Conservation (phyloP, 768 basidiomycete species). For the Pisolithus microcarpus region DNA sequence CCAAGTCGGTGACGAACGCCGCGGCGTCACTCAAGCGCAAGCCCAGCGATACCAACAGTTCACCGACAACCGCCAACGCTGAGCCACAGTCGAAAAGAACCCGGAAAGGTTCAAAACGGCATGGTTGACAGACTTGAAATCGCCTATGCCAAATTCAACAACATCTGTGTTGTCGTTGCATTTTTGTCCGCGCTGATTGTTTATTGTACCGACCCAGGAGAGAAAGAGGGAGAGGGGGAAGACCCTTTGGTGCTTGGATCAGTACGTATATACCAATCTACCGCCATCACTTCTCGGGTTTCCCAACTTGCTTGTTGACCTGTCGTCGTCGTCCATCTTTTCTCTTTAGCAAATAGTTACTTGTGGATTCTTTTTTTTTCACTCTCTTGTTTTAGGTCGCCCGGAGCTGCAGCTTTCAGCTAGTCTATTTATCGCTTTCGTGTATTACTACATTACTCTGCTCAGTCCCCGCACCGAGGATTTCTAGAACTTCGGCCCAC, state of each 20-base stretch:
- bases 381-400: slow-evolving; percentile 14
- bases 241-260: too few relatives aligned
- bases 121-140: slow-evolving; percentile 31
- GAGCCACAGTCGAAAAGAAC: slow-evolving; percentile 46
- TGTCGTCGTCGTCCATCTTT: neutral
- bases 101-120: slow-evolving; percentile 47
- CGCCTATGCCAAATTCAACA: slow-evolving; percentile 2
- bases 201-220: neutral
- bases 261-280: too few relatives aligned
- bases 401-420: slow-evolving; percentile 10
- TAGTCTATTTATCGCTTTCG: slow-evolving; percentile 31
- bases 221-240: neutral
- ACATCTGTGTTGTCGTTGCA: slow-evolving; percentile 14
- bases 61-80: slow-evolving; percentile 44
- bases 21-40: slow-evolving; percentile 54
- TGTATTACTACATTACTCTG: slow-evolving; percentile 26
- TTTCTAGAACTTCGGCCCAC: neutral
- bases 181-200: slow-evolving; percentile 6
- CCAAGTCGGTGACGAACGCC: slow-evolving; percentile 38
- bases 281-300: too few relatives aligned
- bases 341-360: slow-evolving; percentile 20
- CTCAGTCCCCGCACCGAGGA: slow-evolving; percentile 6
- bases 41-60: slow-evolving; percentile 33
- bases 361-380: slow-evolving; percentile 13
- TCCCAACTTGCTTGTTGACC: neutral